These are phyloP conservation scores for Comarum palustre DNA, from an alignment of 306 rosid genomes.

Conservation along the genomic window DNA sequence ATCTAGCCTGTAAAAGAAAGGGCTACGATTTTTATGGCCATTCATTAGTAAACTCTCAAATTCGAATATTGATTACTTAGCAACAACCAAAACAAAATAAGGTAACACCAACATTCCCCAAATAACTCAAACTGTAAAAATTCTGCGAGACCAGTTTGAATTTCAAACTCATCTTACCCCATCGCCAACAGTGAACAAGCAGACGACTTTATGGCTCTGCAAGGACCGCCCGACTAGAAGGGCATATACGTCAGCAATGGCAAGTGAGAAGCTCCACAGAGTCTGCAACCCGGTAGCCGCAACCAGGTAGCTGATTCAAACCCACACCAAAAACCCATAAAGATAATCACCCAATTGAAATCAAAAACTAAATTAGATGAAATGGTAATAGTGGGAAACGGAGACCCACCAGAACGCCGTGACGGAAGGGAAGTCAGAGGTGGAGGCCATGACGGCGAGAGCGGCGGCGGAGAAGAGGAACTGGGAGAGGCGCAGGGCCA, in stretches of 20 bases:
- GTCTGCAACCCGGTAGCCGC: slow-evolving; percentile 76
- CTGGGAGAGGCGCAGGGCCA: slow-evolving; percentile 57
- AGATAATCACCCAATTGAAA: background rate
- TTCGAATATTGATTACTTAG: background rate
- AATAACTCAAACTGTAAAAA: background rate
- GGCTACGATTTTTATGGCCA: background rate
- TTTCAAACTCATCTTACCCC: slow-evolving; percentile 57
- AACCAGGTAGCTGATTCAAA: slow-evolving; percentile 67
- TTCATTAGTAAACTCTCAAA: background rate
- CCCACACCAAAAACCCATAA: slow-evolving; percentile 11
- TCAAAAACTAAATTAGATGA: background rate
- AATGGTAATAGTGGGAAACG: background rate
- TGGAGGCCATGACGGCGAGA: slow-evolving; percentile 70
- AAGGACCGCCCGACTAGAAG: slow-evolving; percentile 68
- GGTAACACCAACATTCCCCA: background rate
- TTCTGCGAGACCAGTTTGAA: background rate
- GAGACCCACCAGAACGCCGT: slow-evolving; percentile 72
- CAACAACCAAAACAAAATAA: background rate
- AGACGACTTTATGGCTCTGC: slow-evolving; percentile 56
- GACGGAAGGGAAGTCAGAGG: slow-evolving; percentile 78
- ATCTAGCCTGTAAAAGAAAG: background rate
- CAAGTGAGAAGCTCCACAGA: slow-evolving; percentile 71
- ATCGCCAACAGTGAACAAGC: slow-evolving; percentile 77
- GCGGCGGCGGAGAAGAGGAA: slow-evolving; percentile 67
- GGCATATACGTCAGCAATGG: slow-evolving; percentile 71